A percentile compares a stretch with the other conserved stretches of the same genome.
phyloP scores from a whole-genome alignment of 2,329 filamentous ascomycete genomes.

The Scedosporium dehoogii region DNA sequence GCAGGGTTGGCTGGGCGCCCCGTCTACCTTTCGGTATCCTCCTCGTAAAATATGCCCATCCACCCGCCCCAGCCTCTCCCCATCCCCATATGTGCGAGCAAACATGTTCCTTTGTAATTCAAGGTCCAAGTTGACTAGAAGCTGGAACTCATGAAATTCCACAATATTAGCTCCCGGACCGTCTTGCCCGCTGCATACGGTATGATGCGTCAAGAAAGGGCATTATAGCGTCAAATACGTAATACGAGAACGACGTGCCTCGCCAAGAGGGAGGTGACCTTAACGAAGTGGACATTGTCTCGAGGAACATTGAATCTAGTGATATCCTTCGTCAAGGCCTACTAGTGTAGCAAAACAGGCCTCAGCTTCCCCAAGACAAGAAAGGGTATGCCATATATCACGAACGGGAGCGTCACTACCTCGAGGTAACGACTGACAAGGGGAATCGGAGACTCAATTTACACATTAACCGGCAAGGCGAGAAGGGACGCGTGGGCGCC shows the following conservation, averaged over 20 bases:
- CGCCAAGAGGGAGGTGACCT: slow-evolving; percentile 34
- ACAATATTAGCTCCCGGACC: slow-evolving; percentile 49
- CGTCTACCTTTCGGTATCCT: too few species aligned
- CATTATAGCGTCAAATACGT: slow-evolving; percentile 36
- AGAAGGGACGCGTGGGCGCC: too few species aligned
- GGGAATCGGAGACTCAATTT: slow-evolving; percentile 33
- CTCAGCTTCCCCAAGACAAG: slow-evolving; percentile 19
- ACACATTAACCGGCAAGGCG: slow-evolving; percentile 12
- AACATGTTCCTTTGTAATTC: slow-evolving; percentile 16
- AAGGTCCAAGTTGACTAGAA: slow-evolving; percentile 32
- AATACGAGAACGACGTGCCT: slow-evolving; percentile 34
- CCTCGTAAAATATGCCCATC: too few species aligned
- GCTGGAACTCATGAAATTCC: slow-evolving; percentile 46
- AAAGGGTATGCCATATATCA: slow-evolving; percentile 37
- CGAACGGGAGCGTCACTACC: slow-evolving; percentile 23
- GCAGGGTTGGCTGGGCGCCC: too few species aligned
- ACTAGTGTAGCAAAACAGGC: slow-evolving; percentile 40
- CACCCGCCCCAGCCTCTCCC: too few species aligned
- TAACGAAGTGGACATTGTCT: slow-evolving; percentile 32
- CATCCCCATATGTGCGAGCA: too few species aligned
- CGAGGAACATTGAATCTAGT: slow-evolving; percentile 33
- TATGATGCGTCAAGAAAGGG: slow-evolving; percentile 35
- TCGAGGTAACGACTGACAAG: slow-evolving; percentile 27
- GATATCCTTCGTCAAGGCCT: slow-evolving; percentile 39
- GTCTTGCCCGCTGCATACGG: slow-evolving; percentile 43